Base-by-base conservation (phyloP, 495 filamentous ascomycete species). In the Diplogelasinospora grovesii region DNA sequence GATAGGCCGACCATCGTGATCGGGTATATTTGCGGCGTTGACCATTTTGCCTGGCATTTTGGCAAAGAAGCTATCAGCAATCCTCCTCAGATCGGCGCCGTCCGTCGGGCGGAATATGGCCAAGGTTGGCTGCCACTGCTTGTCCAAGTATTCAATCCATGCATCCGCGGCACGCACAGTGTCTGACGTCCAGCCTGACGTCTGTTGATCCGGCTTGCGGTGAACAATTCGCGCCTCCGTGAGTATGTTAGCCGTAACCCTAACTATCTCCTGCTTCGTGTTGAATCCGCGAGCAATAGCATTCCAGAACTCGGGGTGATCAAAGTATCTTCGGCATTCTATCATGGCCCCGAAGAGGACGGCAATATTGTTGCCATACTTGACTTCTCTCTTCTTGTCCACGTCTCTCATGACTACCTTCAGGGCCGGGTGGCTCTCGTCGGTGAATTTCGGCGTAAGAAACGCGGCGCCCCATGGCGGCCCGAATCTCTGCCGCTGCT, bases 331-430 rank as follows among this genome's bases (percentile, higher is more conserved):
- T 1, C 30, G 15, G 28, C 40, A 47, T 10, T 50, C 32, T 0
- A 48, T 8, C 5, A 55, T 36, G 4, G 41, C 46, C 4, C 39
- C 34, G 20, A 58, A 55, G 11, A 58, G 48, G 5, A 58, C 52
- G 11, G 29, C 33, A 9, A 58, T 29, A 23, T 58, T 58, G 55
- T 58, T 58, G 11, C 46, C 52, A 32, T 58, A 58, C 13, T 46
- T 49, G 10, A 52, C 34, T 27, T 50, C 52, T n/a, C 52, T 48
- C 8, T 27, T 40, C 36, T 45, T 48, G n/a, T 3, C 11, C 1
- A 29, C 7, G 20, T 41, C 21, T 10, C 21, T n/a, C 21, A 5
- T 22, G 34, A 22, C 33, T 14, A n/a, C 11, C 20, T 23, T 27
- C 28, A 33, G 20, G 3, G 9, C 9, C 25, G 23, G 19, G n/a